Evolutionary conservation across 148 eudicot species (phyloP).

Genomic region (Polygonum maritimum): DNA sequence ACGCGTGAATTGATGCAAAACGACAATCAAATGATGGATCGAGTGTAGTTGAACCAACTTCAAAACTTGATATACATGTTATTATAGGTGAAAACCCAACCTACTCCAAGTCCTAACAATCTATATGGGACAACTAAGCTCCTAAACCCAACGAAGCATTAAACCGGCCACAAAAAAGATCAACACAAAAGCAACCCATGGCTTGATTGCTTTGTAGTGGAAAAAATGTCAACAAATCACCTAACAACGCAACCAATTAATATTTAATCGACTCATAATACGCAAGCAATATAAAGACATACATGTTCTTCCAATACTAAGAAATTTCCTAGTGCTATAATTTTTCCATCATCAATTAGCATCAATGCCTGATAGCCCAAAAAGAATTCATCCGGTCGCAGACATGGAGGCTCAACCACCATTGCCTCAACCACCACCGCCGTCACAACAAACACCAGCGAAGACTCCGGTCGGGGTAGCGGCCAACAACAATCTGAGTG

Average conservation of each 20-base stretch:
- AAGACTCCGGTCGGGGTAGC: not conserved
- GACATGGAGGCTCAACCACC: constrained; percentile 8
- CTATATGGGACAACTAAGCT: not conserved
- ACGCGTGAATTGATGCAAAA: not conserved
- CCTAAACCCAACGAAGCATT: not conserved
- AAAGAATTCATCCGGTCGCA: constrained; percentile 8
- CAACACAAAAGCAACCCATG: not conserved
- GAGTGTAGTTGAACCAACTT: not conserved
- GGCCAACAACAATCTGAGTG: not conserved
- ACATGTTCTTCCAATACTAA: not conserved
- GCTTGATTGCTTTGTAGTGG: not conserved
- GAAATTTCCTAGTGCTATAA: not conserved
- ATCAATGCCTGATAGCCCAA: constrained; percentile 5
- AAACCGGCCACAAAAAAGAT: not conserved
- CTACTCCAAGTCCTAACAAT: not conserved
- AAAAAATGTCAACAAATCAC: not conserved
- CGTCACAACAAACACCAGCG: not conserved
- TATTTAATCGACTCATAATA: not conserved
- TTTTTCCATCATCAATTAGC: not conserved
- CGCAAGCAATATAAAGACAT: not conserved
- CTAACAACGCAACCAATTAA: not conserved
- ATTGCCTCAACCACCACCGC: not conserved
- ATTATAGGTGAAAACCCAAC: not conserved
- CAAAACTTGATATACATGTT: not conserved
- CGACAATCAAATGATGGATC: not conserved